Conservation (phyloP, 345 rosid genomes). For the Gynandropsis gynandra region DNA sequence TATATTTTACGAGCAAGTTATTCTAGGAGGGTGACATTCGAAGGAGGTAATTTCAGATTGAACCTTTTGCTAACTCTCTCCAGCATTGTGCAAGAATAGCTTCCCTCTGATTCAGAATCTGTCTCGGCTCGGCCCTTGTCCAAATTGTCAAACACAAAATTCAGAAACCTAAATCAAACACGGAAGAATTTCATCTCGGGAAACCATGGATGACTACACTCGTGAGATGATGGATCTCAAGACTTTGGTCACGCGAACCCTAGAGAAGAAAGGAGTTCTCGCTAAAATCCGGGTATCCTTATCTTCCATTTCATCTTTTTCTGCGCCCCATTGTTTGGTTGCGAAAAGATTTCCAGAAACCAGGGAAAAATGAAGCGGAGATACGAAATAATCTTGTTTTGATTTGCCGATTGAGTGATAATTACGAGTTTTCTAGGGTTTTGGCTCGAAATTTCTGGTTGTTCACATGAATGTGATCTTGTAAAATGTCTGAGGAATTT, state of each 20-base stretch:
- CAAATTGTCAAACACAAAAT: no score
- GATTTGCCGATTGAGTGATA: not conserved
- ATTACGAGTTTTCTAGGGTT: not conserved
- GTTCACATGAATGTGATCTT: conserved; percentile 1
- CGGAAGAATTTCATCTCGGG: no score
- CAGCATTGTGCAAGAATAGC: no score
- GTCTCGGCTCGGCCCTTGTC: no score
- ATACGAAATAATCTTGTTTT: not conserved
- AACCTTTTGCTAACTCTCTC: no score
- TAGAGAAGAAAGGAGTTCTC: conserved; percentile 95
- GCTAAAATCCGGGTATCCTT: conserved; percentile 91
- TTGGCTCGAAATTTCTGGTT: conserved; percentile 11
- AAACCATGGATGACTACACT: conserved; percentile 87
- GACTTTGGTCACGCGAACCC: conserved; percentile 90
- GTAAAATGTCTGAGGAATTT: not conserved
- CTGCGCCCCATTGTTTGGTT: no score
- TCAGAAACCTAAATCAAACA: no score
- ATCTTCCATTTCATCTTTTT: not conserved
- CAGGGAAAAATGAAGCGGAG: not conserved
- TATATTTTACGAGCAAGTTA: no score
- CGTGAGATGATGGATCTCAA: conserved; percentile 99
- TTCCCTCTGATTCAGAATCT: no score
- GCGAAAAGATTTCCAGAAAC: not conserved
- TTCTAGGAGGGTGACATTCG: no score
- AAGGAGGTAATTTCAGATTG: no score